Evolutionary conservation across 768 basidiomycete genomes (phyloP), one percentile per base, ranked within the genome.

Genomic region (Plicaturopsis crispa): DNA sequence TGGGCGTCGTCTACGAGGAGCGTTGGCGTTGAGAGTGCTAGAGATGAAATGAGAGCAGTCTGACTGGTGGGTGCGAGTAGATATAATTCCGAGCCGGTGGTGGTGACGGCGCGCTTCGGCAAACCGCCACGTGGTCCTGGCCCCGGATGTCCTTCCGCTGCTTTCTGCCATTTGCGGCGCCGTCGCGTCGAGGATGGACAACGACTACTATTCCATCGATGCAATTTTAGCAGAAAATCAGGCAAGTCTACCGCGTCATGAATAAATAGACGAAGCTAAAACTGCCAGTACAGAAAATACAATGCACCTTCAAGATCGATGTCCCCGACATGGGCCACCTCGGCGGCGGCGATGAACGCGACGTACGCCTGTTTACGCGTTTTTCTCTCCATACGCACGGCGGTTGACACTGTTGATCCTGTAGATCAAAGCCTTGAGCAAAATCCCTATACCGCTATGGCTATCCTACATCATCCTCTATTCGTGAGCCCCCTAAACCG

Each of bases 141-240:
- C n/a, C n/a, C n/a, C n/a, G n/a, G n/a, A n/a, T n/a, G n/a, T n/a
- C 14, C 26, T 28, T 8, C 26, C 26, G 26, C 26, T 14, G 26
- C 26, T 28, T 28, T 8, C 10, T 8, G 10, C 10, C 26, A 14
- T 28, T 14, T 14, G 8, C 26, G 26, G 14, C 8, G 26, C 26
- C 26, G 26, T 14, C 26, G 14, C 26, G 8, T 34, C 17, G 11
- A 32, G 40, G 46, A 93, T 92, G 90, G 87, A 93, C 42, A 70
- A 82, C 52, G 89, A 93, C 56, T 97, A 97, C 58, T 94, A 86
- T 59, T 91, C 87, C 0, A 75, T 94, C 38, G 87, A 92, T 41
- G 75, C 87, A 4, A 94, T 97, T 48, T 73, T 94, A 18, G 85
- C 90, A 12, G 89, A 91, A 53, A 93, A 93, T 53, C 89, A 91